A percentile compares a stretch with the other conserved stretches of the same genome.
phyloP scores from a whole-genome alignment of 148 eudicot species.

The Chenopodium suecicum region DNA sequence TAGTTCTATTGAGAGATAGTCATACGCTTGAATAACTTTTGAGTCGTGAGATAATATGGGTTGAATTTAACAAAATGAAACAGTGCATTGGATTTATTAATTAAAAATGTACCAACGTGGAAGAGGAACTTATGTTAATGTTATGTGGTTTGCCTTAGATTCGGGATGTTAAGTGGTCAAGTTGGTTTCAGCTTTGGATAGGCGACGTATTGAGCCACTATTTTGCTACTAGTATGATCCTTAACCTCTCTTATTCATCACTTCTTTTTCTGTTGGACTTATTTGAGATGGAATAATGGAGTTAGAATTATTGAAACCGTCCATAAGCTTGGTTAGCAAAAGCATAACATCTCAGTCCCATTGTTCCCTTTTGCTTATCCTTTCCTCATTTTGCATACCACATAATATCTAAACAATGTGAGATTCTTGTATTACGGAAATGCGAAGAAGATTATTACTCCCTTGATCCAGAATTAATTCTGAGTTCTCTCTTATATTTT shows the following conservation, averaged over 20 bases:
- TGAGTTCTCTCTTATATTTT: too few relatives aligned
- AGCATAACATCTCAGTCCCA: conserved; percentile 1
- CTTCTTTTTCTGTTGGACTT: conserved; percentile 12
- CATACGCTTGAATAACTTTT: background rate
- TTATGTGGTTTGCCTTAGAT: conserved; percentile 11
- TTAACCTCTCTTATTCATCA: background rate
- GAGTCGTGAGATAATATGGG: background rate
- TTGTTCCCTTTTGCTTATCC: conserved; percentile 3
- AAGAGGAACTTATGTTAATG: background rate
- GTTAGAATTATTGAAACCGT: conserved; percentile 5
- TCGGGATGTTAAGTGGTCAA: background rate
- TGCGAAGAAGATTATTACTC: too few relatives aligned
- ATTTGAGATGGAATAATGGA: background rate
- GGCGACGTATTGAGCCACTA: background rate
- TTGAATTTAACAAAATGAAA: background rate
- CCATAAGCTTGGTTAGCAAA: conserved; percentile 1
- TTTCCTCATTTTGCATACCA: background rate
- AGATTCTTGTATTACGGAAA: background rate
- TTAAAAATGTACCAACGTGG: background rate
- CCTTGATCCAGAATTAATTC: too few relatives aligned
- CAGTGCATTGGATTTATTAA: background rate
- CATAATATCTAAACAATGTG: background rate
- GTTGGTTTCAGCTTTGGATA: background rate
- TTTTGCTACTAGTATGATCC: background rate
- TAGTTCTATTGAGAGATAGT: background rate